These are phyloP conservation scores for Sisymbrium altissimum DNA, from an alignment of 345 rosid species.

Conservation along the genomic window DNA sequence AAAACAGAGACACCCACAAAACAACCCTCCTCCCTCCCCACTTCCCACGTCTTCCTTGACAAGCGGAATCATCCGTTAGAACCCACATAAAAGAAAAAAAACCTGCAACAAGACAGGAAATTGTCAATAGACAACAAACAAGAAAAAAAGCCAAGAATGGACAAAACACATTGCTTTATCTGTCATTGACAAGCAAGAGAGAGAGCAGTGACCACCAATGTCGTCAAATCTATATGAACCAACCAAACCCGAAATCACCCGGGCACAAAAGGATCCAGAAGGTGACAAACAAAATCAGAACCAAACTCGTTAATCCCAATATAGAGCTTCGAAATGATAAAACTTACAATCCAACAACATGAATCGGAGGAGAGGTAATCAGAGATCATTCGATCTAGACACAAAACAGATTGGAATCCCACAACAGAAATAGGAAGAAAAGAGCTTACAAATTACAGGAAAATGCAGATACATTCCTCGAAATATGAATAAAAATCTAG, in stretches of 20 bases:
- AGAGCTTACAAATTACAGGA: neutral
- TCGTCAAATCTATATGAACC: neutral
- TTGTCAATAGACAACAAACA: neutral
- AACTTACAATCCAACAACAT: neutral
- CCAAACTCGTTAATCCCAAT: neutral
- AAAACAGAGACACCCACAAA: neutral
- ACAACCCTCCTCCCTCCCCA: slow-evolving; percentile 15
- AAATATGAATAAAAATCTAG: neutral
- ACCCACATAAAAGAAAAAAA: slow-evolving; percentile 9
- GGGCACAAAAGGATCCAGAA: neutral
- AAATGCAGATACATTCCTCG: neutral
- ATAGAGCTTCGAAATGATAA: neutral
- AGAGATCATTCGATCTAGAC: slow-evolving; percentile 15
- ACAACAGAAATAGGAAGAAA: neutral
- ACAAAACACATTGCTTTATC: neutral
- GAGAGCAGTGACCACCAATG: neutral
- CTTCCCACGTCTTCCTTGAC: slow-evolving; percentile 12
- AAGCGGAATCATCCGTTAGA: slow-evolving; percentile 29
- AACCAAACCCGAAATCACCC: neutral
- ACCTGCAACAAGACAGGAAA: neutral
- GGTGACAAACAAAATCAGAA: neutral
- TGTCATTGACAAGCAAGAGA: neutral
- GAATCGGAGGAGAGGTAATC: neutral
- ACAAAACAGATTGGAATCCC: neutral
- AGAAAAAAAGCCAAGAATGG: neutral